A percentile compares a stretch with the other conserved stretches of the same genome.
Conservation (phyloP, 352 stramenopile genomes). For the Phytophthora hibernalis region DNA sequence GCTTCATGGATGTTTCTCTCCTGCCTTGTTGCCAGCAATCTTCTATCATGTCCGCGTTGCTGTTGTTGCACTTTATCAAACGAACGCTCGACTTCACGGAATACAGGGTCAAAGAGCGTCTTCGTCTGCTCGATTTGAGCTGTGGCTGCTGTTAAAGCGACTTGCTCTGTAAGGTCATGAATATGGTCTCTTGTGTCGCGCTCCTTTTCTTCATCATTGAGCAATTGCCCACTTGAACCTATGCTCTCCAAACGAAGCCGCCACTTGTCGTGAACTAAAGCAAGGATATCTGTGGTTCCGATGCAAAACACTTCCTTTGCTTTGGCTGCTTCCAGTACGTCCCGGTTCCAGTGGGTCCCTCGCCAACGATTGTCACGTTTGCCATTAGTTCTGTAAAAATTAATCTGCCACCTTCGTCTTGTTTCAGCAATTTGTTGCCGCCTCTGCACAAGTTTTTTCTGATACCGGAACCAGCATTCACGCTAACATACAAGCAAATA, state of each 20-base stretch:
- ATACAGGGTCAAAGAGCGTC: slow-evolving; percentile 70
- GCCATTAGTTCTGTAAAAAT: slow-evolving; percentile 57
- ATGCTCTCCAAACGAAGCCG: slow-evolving; percentile 31
- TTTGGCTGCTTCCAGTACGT: slow-evolving; percentile 62
- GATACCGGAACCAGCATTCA: slow-evolving; percentile 61
- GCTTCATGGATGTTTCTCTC: background rate
- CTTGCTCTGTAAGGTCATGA: slow-evolving; percentile 50
- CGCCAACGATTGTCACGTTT: slow-evolving; percentile 70
- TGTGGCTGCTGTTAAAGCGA: slow-evolving; percentile 49
- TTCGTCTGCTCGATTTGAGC: slow-evolving; percentile 69
- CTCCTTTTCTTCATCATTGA: slow-evolving; percentile 36
- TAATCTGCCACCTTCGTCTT: slow-evolving; percentile 57
- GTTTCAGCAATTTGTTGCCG: slow-evolving; percentile 55
- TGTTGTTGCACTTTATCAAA: slow-evolving; percentile 53
- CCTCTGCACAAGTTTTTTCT: slow-evolving; percentile 44
- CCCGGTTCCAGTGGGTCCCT: slow-evolving; percentile 49
- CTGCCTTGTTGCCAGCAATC: slow-evolving; percentile 10
- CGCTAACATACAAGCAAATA: slow-evolving; percentile 42
- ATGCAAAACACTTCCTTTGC: slow-evolving; percentile 57
- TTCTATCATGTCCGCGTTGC: slow-evolving; percentile 34
- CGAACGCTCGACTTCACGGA: slow-evolving; percentile 56
- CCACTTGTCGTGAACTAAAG: slow-evolving; percentile 66
- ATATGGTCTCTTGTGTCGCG: slow-evolving; percentile 39
- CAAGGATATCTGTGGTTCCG: slow-evolving; percentile 56
- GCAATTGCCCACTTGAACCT: background rate